Base-by-base conservation (phyloP, 495 filamentous ascomycete species). In the Neurospora terricola region DNA sequence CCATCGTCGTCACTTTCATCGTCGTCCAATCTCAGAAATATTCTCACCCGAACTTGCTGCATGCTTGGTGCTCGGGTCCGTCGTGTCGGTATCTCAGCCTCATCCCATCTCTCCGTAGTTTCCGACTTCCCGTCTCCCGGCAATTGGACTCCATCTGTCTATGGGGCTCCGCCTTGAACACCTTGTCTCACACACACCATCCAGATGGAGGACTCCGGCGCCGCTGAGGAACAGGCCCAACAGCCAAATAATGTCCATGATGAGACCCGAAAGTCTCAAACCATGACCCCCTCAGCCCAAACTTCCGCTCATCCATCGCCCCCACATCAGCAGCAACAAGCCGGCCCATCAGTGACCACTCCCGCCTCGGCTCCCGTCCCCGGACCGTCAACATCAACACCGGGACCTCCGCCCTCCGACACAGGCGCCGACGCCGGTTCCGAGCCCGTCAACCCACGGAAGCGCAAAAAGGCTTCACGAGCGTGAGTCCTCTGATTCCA, bases 391-490 rank as follows among this genome's bases (percentile, higher is more conserved):
- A 68, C 71, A 10, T 68, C 73, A 6, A 43, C 70, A n/a, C 73
- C 76, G 37, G 73, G 38, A 59, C 36, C 73, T 69, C 45, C 42
- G 43, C 42, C 72, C 34, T 78, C 75, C 71, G 79, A 76, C 39
- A 69, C 78, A 40, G 77, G 77, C 0, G 76, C 74, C 12, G 76
- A 80, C 69, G 77, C 77, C 18, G 77, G 80, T 11, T 75, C 73
- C 30, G 80, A 82, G n/a, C 75, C 80, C 0, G 74, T 74, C 34
- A 82, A 82, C 72, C 80, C 80, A 27, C 79, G 80, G 10, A 82
- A 82, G 74, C 74, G 80, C 38, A 82, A 81, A 72, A 82, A 82
- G 75, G 78, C 79, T 14, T 82, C 80, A n/a, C 72, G 80, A 48
- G 80, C 80, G 80, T 81, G 78, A 70, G 80, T 78, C 2, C 9